Evolutionary conservation across 169 alveolate species (phyloP).

Genomic region (Cryptosporidium tyzzeri): DNA sequence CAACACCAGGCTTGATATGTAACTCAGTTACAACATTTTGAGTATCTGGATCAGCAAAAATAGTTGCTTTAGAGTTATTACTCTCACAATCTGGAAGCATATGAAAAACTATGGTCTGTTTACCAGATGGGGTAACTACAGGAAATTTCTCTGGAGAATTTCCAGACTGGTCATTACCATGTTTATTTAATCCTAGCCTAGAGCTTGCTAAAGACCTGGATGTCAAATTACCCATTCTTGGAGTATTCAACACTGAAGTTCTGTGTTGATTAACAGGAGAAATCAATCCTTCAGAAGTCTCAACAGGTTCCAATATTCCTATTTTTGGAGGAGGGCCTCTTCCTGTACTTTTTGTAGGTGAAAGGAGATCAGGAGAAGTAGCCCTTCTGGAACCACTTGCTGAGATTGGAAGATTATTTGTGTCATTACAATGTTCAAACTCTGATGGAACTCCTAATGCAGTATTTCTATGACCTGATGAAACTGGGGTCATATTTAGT

Average conservation of each 20-base stretch:
- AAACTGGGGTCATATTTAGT: neutral
- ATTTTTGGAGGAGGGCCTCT: constrained; percentile 71
- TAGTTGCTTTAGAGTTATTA: constrained; percentile 59
- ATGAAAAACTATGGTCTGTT: constrained; percentile 70
- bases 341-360: constrained; percentile 50
- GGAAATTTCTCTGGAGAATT: constrained; percentile 32
- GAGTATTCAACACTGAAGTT: constrained; percentile 16
- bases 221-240: constrained; percentile 50
- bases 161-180: neutral
- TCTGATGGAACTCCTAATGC: constrained; percentile 29
- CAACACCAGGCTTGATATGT: constrained; percentile 70
- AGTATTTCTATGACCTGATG: constrained; percentile 32
- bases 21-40: constrained; percentile 68
- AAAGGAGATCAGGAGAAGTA: constrained; percentile 52
- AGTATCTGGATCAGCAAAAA: constrained; percentile 72
- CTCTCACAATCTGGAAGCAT: constrained; percentile 59
- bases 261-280: constrained; percentile 49
- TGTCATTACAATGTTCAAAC: neutral
- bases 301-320: constrained; percentile 61
- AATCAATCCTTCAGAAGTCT: constrained; percentile 61
- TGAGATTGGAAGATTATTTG: neutral
- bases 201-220: constrained; percentile 15
- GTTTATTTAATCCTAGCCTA: neutral
- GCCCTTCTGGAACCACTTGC: constrained; percentile 46
- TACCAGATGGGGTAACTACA: constrained; percentile 51